Evolutionary conservation across 176 grass and related monocot genomes (phyloP), one percentile per base, ranked within the genome.

Genomic region (Oryza coarctata): DNA sequence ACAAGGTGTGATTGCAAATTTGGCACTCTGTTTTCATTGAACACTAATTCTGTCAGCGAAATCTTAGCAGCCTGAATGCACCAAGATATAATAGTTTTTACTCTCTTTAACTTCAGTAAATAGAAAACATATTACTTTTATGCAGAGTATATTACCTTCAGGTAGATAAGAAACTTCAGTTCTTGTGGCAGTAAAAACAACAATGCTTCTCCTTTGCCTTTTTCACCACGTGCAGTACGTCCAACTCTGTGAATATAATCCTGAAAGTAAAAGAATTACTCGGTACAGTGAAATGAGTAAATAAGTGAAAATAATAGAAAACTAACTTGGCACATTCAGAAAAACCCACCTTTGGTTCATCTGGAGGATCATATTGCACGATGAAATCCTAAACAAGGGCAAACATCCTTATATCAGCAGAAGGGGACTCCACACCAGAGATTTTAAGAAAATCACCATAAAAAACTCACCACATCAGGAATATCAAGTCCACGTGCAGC

Each of bases 181-280:
- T 98, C 95, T 82, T 98, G 90, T 18, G 95, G 95, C 74, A 98
- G 69, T 28, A 98, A 80, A 78, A 98, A 98, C 76, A 98, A 82
- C 57, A 98, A 78, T 39, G 95, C 95, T 26, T 80, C 90, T 73
- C 95, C 95, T 86, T 95, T 87, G 49, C 87, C 86, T 82, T 86
- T 91, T 79, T 98, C 95, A 75, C 95, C 95, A 82, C 95, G 95
- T 78, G 95, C 95, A 33, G 95, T 98, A 82, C 92, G 90, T 32
- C 90, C 95, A 62, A 98, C 95, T 68, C 95, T 93, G 80, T 98
- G 95, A 79, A 98, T 98, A 67, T 98, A 98, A 76, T 98, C 95
- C 95, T 98, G 82, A 67, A 91, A 70, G 64, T 20, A 60, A 89
- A 87, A 7, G 1, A 74, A 78, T 43, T 63, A 8, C 33, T 52